Evolutionary conservation across 179 eudicot genomes (phyloP).

Genomic region (Drosera spatulata): DNA sequence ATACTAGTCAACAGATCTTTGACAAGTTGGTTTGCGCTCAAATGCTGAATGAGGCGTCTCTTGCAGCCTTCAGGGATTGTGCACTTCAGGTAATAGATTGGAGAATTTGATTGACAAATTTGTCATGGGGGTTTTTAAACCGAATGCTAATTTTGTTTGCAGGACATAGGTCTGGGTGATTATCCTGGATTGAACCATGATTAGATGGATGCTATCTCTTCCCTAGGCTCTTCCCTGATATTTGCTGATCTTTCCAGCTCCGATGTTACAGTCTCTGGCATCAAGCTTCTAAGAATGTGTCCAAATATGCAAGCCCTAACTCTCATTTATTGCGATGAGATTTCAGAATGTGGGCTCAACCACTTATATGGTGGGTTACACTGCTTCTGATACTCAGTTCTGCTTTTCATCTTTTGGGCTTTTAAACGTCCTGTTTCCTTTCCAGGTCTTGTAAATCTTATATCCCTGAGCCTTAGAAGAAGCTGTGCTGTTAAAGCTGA

Average conservation of each 20-base stretch:
- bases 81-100: constrained; percentile 82
- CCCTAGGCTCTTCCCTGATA: constrained; percentile 74
- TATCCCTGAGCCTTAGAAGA: constrained; percentile 57
- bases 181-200: constrained; percentile 62
- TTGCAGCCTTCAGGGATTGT: no score
- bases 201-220: constrained; percentile 76
- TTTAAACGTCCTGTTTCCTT: constrained; percentile 3
- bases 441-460: constrained; percentile 68
- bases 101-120: no score
- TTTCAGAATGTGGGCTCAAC: constrained; percentile 61
- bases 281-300: constrained; percentile 54
- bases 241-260: constrained; percentile 82
- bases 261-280: constrained; percentile 72
- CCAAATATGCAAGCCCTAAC: constrained; percentile 51
- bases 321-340: constrained; percentile 59
- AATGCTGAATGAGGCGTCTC: constrained; percentile 40
- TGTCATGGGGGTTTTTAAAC: no score
- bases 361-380: constrained; percentile 41
- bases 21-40: constrained; percentile 61
- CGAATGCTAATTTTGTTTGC: constrained; percentile 10
- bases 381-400: not conserved
- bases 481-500: constrained; percentile 64
- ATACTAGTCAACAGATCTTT: constrained; percentile 74
- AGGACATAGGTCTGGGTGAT: constrained; percentile 83
- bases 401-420: not conserved